A percentile compares a stretch with the other conserved stretches of the same genome.
Conservation (phyloP, 192 early-diverging fungal species). For the Lunasporangiospora selenospora region DNA sequence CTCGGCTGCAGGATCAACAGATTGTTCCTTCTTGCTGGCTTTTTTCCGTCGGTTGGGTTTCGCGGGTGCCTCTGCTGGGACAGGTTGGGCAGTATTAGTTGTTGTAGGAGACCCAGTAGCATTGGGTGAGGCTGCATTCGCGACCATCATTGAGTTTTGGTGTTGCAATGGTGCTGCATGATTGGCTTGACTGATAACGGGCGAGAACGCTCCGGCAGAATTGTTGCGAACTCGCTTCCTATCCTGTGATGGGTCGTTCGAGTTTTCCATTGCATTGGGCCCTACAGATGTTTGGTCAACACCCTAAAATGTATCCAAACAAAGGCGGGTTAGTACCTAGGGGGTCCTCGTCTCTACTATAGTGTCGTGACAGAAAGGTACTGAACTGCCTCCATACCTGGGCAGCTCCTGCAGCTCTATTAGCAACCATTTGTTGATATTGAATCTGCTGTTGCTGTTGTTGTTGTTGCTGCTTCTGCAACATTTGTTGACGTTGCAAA, state of each 20-base stretch:
- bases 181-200: slow-evolving; percentile 9
- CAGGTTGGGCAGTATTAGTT: slow-evolving; percentile 13
- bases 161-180: slow-evolving; percentile 35
- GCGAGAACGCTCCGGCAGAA: slow-evolving; percentile 33
- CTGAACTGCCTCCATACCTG: too few species aligned
- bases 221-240: slow-evolving; percentile 39
- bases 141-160: slow-evolving; percentile 12
- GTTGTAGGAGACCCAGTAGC: slow-evolving; percentile 24
- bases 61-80: slow-evolving; percentile 9
- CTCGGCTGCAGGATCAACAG: slow-evolving; percentile 16
- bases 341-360: too few species aligned
- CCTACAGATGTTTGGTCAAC: slow-evolving; percentile 17
- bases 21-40: slow-evolving; percentile 32
- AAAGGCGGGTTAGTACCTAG: too few species aligned
- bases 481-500: not conserved
- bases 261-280: slow-evolving; percentile 16
- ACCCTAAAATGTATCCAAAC: too few species aligned
- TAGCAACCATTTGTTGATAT: not conserved
- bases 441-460: not conserved
- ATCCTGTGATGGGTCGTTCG: slow-evolving; percentile 27
- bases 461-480: not conserved
- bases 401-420: too few species aligned
- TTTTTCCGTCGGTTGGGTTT: slow-evolving; percentile 28
- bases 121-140: slow-evolving; percentile 25
- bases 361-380: too few species aligned